Conservation (phyloP, 2,329 filamentous ascomycete genomes). For the Cordyceps javanica region DNA sequence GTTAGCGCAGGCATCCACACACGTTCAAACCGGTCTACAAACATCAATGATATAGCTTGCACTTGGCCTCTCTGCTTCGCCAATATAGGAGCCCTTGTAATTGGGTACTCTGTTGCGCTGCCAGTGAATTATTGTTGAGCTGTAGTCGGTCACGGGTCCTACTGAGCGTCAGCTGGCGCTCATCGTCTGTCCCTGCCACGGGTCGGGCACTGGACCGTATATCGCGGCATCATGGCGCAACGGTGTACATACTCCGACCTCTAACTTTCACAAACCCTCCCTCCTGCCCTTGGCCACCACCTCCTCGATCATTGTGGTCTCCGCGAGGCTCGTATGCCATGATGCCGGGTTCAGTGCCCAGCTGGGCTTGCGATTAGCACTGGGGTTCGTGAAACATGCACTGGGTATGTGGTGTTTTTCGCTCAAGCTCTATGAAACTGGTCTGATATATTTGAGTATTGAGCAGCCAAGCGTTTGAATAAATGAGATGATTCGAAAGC, state of each 20-base stretch:
- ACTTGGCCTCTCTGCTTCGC: conserved; percentile 79
- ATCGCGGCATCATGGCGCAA: not conserved
- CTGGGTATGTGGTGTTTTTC: not conserved
- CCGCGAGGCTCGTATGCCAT: conserved; percentile 52
- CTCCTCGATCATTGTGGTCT: conserved; percentile 38
- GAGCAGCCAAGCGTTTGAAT: not conserved
- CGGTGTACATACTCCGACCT: conserved; percentile 42
- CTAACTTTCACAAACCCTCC: conserved; percentile 42
- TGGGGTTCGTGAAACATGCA: not conserved
- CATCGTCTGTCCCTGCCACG: conserved; percentile 6
- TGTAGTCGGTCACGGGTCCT: conserved; percentile 93
- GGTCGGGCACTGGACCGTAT: not conserved
- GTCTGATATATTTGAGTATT: not conserved
- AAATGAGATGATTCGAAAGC: not conserved
- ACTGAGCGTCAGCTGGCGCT: conserved; percentile 9
- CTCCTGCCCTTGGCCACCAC: conserved; percentile 35
- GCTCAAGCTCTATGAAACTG: not conserved
- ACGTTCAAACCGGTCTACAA: conserved; percentile 26
- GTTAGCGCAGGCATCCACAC: conserved; percentile 15
- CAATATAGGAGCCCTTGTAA: conserved; percentile 63
- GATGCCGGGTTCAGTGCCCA: conserved; percentile 13
- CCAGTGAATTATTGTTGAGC: conserved; percentile 84
- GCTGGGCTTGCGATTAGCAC: conserved; percentile 10
- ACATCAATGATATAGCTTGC: conserved; percentile 87
- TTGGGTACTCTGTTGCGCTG: conserved; percentile 68